Base-by-base conservation (phyloP, 306 rosid genomes). In the Vigna trinervia region DNA sequence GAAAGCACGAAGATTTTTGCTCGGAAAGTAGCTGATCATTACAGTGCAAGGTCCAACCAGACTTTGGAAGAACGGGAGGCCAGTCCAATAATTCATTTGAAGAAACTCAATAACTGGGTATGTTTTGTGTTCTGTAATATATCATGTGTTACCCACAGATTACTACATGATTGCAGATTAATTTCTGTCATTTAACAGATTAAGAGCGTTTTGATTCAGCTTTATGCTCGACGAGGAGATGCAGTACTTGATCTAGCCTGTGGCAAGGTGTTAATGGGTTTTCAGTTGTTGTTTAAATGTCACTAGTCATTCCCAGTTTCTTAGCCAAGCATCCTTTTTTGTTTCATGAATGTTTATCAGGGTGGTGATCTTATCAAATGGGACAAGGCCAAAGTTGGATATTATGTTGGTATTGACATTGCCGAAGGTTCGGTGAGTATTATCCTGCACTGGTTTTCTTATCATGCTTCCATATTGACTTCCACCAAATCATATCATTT, bases 351-450 rank as follows among this genome's bases (percentile, higher is more conserved):
- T 78, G 64, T 64, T 78, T 14, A 57, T 58, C 78, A 95, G 99
- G 99, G 99, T n/a, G 97, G 99, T 60, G 99, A 95, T 85, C 97
- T 95, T 66, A 92, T 95, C 85, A 92, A 95, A 88, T 95, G 99
- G 99, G 99, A 95, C 87, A 95, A 95, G 81, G 97, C 99, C 34
- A 95, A 86, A 84, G 51, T 95, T 87, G 99, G 97, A 59, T 95
- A 95, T 69, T 95, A 95, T 78, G 99, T 95, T 83, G 99, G 99
- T 48, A 83, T 95, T 80, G 99, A 95, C 84, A 95, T 95, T 19
- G 97, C 99, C 8, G 97, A 92, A 58, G 99, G 99, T 73, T 95
- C 99, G 0, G 99, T 91, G 84, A 89, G 96, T 84, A 59, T 74
- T 83, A 23, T 76, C 17, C 32, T 68, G 61, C 11, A 5, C 51